Conservation (phyloP, 1,284 basidiomycete genomes). For the Sporisorium scitamineum region DNA sequence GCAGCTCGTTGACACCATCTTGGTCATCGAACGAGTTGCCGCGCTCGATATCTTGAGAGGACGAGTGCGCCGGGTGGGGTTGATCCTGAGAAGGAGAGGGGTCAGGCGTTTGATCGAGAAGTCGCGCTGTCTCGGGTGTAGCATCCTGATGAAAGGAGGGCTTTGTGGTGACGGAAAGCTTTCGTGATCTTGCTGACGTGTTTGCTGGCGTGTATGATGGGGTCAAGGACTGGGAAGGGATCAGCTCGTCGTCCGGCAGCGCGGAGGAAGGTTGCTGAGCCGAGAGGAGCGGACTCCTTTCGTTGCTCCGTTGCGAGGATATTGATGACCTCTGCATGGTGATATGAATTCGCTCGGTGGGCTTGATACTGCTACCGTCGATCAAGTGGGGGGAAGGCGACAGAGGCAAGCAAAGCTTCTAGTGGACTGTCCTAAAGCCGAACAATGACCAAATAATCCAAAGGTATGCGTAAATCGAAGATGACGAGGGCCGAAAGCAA, state of each 20-base stretch:
- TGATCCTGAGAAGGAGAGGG: slow-evolving; percentile 1
- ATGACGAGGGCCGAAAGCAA: not conserved
- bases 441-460: not conserved
- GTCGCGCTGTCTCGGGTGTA: slow-evolving; percentile 19
- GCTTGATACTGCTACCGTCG: not conserved
- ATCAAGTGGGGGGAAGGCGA: not conserved
- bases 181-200: slow-evolving; percentile 15
- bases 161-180: slow-evolving; percentile 25
- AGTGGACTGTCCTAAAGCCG: not conserved
- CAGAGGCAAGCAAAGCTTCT: not conserved
- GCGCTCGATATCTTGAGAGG: slow-evolving; percentile 29
- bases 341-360: not conserved
- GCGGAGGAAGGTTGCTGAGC: slow-evolving; percentile 14
- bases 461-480: not conserved
- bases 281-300: slow-evolving; percentile 37
- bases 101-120: slow-evolving; percentile 13
- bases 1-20: slow-evolving; percentile 25
- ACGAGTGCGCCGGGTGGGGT: not conserved
- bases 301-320: slow-evolving; percentile 39
- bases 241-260: slow-evolving; percentile 11
- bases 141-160: slow-evolving; percentile 11
- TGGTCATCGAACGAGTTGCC: slow-evolving; percentile 14
- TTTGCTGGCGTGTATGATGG: slow-evolving; percentile 16
- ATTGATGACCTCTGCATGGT: slow-evolving; percentile 26
- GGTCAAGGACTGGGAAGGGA: slow-evolving; percentile 21